A percentile compares a stretch with the other conserved stretches of the same genome.
phyloP scores from a whole-genome alignment of 2,329 filamentous ascomycete genomes.

The Colletotrichum coccodes region DNA sequence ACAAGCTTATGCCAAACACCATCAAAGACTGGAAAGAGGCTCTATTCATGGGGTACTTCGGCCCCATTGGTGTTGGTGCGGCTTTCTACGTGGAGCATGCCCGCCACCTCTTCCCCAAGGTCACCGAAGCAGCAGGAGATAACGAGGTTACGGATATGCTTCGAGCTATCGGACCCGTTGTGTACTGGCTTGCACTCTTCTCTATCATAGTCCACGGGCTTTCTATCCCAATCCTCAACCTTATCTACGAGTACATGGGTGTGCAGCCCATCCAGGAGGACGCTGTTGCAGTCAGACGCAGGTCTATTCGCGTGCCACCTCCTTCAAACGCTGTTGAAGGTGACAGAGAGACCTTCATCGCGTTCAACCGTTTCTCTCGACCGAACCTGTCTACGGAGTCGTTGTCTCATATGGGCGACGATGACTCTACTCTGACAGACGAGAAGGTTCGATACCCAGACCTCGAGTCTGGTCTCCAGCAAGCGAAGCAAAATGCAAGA shows the following conservation, averaged over 20 bases:
- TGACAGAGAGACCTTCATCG: constrained; percentile 51
- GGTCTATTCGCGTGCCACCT: constrained; percentile 46
- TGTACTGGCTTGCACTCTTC: constrained; percentile 53
- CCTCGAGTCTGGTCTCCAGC: constrained; percentile 8
- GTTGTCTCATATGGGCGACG: not conserved
- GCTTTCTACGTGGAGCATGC: constrained; percentile 75
- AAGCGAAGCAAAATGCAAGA: constrained; percentile 1
- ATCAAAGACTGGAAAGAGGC: constrained; percentile 66
- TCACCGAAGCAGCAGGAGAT: constrained; percentile 43
- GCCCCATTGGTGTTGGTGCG: constrained; percentile 80
- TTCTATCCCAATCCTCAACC: constrained; percentile 55
- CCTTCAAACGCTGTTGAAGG: constrained; percentile 51
- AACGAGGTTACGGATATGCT: constrained; percentile 46
- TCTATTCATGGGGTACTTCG: constrained; percentile 75
- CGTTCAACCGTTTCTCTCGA: constrained; percentile 60
- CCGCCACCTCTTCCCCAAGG: constrained; percentile 50
- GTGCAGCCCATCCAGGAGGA: constrained; percentile 55
- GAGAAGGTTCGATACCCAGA: constrained; percentile 16
- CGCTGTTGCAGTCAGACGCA: constrained; percentile 49
- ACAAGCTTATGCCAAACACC: constrained; percentile 64
- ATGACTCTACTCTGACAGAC: constrained; percentile 6
- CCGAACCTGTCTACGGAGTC: constrained; percentile 36
- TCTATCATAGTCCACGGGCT: constrained; percentile 59
- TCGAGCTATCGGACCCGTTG: constrained; percentile 49
- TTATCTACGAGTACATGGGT: constrained; percentile 49